These are phyloP conservation scores for Talaromyces sp. DNA, from an alignment of 2,329 filamentous ascomycete species.

Conservation along the genomic window DNA sequence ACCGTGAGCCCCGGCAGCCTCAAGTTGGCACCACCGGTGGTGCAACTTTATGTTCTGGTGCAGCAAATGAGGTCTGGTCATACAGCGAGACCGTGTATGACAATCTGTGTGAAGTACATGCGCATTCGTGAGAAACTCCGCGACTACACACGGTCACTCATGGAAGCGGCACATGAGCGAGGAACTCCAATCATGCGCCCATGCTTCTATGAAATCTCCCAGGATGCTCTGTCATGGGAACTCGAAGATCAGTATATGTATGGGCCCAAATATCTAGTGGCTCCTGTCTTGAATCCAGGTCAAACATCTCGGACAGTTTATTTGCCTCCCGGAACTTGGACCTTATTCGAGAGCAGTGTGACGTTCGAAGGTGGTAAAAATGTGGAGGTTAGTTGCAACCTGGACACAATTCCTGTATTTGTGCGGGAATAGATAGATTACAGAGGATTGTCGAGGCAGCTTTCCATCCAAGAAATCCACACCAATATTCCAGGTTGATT, in stretches of 20 bases:
- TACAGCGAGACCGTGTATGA: conserved; percentile 60
- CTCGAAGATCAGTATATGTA: conserved; percentile 64
- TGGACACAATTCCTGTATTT: conserved; percentile 51
- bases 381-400: conserved; percentile 43
- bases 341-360: conserved; percentile 23
- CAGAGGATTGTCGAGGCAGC: not conserved
- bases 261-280: conserved; percentile 57
- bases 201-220: conserved; percentile 63
- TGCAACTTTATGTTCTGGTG: conserved; percentile 45
- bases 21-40: conserved; percentile 38
- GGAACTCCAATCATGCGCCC: conserved; percentile 62
- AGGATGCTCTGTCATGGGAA: conserved; percentile 54
- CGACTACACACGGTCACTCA: conserved; percentile 56
- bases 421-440: conserved; percentile 20
- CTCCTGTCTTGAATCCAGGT: conserved; percentile 54
- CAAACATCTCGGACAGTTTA: conserved; percentile 50
- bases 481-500: not conserved
- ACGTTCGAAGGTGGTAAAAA: conserved; percentile 37
- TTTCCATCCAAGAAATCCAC: not conserved
- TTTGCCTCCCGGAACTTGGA: conserved; percentile 52
- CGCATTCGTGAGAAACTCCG: conserved; percentile 56
- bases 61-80: conserved; percentile 63
- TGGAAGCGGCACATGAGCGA: conserved; percentile 58
- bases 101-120: conserved; percentile 61
- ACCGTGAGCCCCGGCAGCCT: conserved; percentile 58